Base-by-base conservation (phyloP, 2,329 filamentous ascomycete genomes). In the Neoascochyta sp. region DNA sequence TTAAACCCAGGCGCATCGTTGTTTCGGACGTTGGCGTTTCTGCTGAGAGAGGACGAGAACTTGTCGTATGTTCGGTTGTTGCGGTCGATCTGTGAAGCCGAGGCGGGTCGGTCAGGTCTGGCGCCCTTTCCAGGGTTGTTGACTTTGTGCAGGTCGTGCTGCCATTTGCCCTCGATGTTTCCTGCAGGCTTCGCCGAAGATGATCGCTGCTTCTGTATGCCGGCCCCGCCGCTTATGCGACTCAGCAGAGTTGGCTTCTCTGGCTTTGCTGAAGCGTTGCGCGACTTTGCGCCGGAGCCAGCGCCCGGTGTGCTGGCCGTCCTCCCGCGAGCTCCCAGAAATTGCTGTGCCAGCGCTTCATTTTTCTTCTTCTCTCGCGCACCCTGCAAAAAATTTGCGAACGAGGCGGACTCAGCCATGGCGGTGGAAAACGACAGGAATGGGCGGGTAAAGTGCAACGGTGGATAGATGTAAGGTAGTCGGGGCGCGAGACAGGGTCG, bases 151-250 rank as follows among this genome's bases (percentile, higher is more conserved):
- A 85, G 70, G 47, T 86, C 81, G 57, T 85, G 81, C 7, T 78
- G 80, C 81, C 81, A 86, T 62, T 82, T 79, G 43, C 74, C 72
- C 46, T 83, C 71, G 57, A 83, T 73, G 56, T 78, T 75, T 41
- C 75, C 73, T 9, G 66, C 41, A 16, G 69, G 65, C 16, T 53
- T 59, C 43, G 67, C 63, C 32, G 60, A 54, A 17, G 54, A 54
- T 9, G 66, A 65, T 29, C 65, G 65, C 52, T 65, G 80, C 76
- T 88, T 88, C 52, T 76, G 78, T 27, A 88, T 71, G 21, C 84
- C 83, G 5, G 49, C 49, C 4, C 43, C 37, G 74, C 87, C 87
- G 51, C 83, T 83, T 36, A 83, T 79, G 59, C 83, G 76, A 62
- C 80, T 84, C 32, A 83, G 78, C 28, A 88, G 74, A 9, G 47